Evolutionary conservation across 1,139 yeast genomes (phyloP).

Genomic region (Kurtzmaniella quercitrusa): DNA sequence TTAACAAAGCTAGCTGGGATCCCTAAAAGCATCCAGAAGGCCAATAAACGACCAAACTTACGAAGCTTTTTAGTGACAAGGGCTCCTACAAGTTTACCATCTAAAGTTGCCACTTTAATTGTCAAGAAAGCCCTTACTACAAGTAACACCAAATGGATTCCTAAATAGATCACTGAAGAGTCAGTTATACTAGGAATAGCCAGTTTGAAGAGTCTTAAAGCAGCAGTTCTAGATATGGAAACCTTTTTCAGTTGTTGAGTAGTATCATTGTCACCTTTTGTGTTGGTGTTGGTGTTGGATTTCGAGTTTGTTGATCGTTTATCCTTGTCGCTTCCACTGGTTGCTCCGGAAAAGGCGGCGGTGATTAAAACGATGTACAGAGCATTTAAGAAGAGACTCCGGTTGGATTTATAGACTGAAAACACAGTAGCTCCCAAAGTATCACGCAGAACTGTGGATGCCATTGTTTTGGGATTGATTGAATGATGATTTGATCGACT

Average conservation of each 20-base stretch:
- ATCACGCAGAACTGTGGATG: slow-evolving; percentile 4
- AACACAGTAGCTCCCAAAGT: slow-evolving; percentile 18
- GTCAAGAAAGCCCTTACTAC: slow-evolving; percentile 71
- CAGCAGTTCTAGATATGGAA: slow-evolving; percentile 31
- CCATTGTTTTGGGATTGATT: not conserved
- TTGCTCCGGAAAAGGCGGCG: slow-evolving; percentile 44
- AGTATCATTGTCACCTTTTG: slow-evolving; percentile 6
- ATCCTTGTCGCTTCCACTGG: slow-evolving; percentile 17
- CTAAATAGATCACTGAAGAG: slow-evolving; percentile 38
- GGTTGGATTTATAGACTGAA: slow-evolving; percentile 39
- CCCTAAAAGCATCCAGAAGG: slow-evolving; percentile 82
- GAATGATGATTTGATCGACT: not conserved
- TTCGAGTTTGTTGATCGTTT: too few species aligned
- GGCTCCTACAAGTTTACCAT: slow-evolving; percentile 81
- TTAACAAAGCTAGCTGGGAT: slow-evolving; percentile 83
- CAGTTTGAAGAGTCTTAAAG: slow-evolving; percentile 29
- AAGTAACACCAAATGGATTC: slow-evolving; percentile 57
- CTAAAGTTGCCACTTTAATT: slow-evolving; percentile 79
- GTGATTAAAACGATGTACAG: slow-evolving; percentile 46
- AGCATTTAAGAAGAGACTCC: slow-evolving; percentile 45
- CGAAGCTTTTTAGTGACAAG: slow-evolving; percentile 68
- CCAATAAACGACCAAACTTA: slow-evolving; percentile 58
- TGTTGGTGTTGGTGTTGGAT: too few species aligned
- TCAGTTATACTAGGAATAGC: slow-evolving; percentile 35
- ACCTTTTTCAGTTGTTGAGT: slow-evolving; percentile 17